Percentiles rank a stretch among this genome's conserved stretches.
phyloP scores from a whole-genome alignment of 1,139 yeast genomes.

The Wickerhamomyces sp. region DNA sequence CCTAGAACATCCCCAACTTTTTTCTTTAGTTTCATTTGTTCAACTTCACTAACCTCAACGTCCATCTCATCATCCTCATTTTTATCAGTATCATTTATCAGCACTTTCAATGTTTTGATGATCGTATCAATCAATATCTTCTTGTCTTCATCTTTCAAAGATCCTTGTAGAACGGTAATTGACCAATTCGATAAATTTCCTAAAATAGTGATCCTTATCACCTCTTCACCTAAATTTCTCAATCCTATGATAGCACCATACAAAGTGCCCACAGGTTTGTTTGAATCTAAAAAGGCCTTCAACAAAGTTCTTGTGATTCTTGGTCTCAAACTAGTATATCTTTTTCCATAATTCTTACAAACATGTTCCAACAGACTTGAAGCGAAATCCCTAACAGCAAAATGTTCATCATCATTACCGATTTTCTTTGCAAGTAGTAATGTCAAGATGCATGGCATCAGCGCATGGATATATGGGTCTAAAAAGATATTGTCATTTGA shows the following conservation, averaged over 20 bases:
- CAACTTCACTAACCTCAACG: slow-evolving; percentile 36
- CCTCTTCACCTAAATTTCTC: slow-evolving; percentile 80
- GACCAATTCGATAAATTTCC: slow-evolving; percentile 88
- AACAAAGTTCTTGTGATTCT: slow-evolving; percentile 89
- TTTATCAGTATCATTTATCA: slow-evolving; percentile 32
- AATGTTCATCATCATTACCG: slow-evolving; percentile 47
- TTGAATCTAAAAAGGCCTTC: slow-evolving; percentile 79
- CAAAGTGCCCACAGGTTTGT: slow-evolving; percentile 78
- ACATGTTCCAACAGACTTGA: slow-evolving; percentile 78
- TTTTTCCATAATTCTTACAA: slow-evolving; percentile 72
- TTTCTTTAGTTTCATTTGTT: slow-evolving; percentile 41
- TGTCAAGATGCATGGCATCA: slow-evolving; percentile 93
- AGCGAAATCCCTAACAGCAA: slow-evolving; percentile 80
- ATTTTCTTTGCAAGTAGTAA: slow-evolving; percentile 81
- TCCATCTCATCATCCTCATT: slow-evolving; percentile 33
- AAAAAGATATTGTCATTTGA: slow-evolving; percentile 83
- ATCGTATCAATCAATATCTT: slow-evolving; percentile 43
- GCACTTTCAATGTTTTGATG: slow-evolving; percentile 47
- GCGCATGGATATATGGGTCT: slow-evolving; percentile 94
- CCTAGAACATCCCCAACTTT: slow-evolving; percentile 63
- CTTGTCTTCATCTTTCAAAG: slow-evolving; percentile 36
- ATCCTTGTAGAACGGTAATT: slow-evolving; percentile 40
- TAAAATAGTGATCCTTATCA: slow-evolving; percentile 73
- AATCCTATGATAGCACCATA: slow-evolving; percentile 90
- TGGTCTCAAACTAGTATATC: slow-evolving; percentile 87